Evolutionary conservation across 495 filamentous ascomycete genomes (phyloP).

Genomic region (Bombardia bombarda): DNA sequence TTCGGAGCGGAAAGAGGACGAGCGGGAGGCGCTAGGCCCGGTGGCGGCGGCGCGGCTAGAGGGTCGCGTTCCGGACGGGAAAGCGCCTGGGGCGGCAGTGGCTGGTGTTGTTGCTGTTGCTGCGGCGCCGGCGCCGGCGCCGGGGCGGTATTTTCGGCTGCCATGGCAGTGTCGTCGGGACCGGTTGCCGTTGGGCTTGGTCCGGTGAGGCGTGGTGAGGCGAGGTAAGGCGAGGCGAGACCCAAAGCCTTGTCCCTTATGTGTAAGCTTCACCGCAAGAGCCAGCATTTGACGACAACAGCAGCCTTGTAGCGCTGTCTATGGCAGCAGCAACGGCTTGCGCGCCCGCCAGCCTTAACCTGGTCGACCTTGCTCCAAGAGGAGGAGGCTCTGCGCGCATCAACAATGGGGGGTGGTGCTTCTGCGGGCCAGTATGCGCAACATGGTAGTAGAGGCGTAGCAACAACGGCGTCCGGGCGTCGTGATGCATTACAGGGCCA

Average conservation of each 20-base stretch:
- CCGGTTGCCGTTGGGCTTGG: background rate
- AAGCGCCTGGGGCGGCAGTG: slow-evolving; percentile 7
- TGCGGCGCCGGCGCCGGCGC: slow-evolving; percentile 13
- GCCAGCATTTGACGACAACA: background rate
- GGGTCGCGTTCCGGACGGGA: slow-evolving; percentile 20
- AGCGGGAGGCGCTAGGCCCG: slow-evolving; percentile 10
- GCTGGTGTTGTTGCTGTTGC: slow-evolving; percentile 3
- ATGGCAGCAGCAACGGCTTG: slow-evolving; percentile 10
- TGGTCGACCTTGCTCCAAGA: background rate
- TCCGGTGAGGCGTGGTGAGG: background rate
- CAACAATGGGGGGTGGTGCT: slow-evolving; percentile 18
- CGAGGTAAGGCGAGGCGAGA: background rate
- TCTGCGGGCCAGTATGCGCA: slow-evolving; percentile 18
- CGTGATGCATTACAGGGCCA: slow-evolving; percentile 29
- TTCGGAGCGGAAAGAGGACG: slow-evolving; percentile 4
- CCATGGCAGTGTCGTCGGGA: slow-evolving; percentile 14
- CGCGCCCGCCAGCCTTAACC: slow-evolving; percentile 15
- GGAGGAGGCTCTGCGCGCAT: slow-evolving; percentile 16
- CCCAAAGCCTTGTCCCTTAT: too few relatives aligned
- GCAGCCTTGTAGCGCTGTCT: background rate
- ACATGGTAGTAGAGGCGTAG: slow-evolving; percentile 18
- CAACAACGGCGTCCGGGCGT: slow-evolving; percentile 12
- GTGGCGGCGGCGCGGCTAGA: slow-evolving; percentile 16
- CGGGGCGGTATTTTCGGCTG: slow-evolving; percentile 19
- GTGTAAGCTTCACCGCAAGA: too few relatives aligned